Evolutionary conservation across 2,329 filamentous ascomycete genomes (phyloP).

Genomic region (Cytospora leucostoma): DNA sequence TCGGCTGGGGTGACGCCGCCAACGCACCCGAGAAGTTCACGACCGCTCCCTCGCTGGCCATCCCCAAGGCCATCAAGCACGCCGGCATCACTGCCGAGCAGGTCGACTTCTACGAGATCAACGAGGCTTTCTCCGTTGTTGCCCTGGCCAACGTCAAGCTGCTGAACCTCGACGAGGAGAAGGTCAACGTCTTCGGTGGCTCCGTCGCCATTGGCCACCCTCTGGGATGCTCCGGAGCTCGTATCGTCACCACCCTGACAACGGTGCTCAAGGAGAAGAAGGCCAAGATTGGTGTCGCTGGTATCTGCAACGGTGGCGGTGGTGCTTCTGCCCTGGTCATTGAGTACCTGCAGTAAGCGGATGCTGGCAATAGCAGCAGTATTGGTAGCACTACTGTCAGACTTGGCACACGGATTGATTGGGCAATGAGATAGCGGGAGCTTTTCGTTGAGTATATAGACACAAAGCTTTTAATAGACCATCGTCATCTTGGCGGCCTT

Average conservation of each 20-base stretch:
- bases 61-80: constrained; percentile 97
- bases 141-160: constrained; percentile 96
- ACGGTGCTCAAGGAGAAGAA: constrained; percentile 88
- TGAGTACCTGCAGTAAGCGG: constrained; percentile 65
- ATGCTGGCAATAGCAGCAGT: background rate
- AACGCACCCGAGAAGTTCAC: constrained; percentile 94
- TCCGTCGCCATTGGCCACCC: constrained; percentile 96
- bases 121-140: constrained; percentile 98
- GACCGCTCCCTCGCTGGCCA: constrained; percentile 86
- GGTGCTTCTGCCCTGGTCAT: constrained; percentile 93
- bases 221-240: constrained; percentile 88
- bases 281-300: constrained; percentile 89
- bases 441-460: background rate
- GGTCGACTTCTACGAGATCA: constrained; percentile 96
- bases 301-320: constrained; percentile 97
- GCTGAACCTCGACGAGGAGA: constrained; percentile 74
- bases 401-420: background rate
- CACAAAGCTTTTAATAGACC: background rate
- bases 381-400: background rate
- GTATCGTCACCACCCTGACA: constrained; percentile 87
- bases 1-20: constrained; percentile 94
- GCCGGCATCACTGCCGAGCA: constrained; percentile 76
- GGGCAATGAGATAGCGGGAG: background rate
- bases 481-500: constrained; percentile 6
- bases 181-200: constrained; percentile 94